These are phyloP conservation scores for Sherardia arvensis DNA, from an alignment of 257 asterid species.

Conservation along the genomic window DNA sequence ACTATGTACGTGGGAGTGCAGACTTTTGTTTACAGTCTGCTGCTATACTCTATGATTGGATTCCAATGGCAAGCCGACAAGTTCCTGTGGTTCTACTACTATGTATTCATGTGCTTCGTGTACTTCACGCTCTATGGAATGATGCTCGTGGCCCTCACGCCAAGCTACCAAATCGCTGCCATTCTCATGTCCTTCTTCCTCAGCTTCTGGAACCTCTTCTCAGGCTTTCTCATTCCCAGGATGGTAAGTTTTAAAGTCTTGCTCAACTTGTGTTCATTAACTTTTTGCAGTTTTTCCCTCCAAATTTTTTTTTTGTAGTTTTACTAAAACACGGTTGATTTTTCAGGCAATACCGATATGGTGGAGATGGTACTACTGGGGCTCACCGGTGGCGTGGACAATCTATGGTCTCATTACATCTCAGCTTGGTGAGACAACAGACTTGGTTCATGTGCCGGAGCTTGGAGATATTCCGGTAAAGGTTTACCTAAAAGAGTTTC, in stretches of 20 bases:
- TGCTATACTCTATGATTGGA: constrained; percentile 76
- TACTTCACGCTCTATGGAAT: constrained; percentile 76
- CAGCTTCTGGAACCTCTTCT: constrained; percentile 81
- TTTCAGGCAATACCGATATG: constrained; percentile 67
- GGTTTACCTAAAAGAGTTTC: constrained; percentile 35
- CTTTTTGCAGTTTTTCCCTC: not conserved
- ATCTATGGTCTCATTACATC: constrained; percentile 72
- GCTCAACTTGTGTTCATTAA: not conserved
- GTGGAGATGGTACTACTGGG: constrained; percentile 97
- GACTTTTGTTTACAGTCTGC: constrained; percentile 55
- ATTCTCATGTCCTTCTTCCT: constrained; percentile 81
- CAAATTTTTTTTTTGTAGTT: too few relatives aligned
- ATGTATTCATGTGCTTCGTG: constrained; percentile 61
- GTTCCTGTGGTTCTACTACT: constrained; percentile 73
- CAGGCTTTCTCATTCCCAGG: constrained; percentile 68
- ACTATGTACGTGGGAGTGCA: constrained; percentile 45
- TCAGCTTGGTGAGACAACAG: constrained; percentile 50
- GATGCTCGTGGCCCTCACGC: constrained; percentile 89
- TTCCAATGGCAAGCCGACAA: constrained; percentile 47
- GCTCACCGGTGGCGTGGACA: constrained; percentile 78
- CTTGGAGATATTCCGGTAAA: constrained; percentile 39
- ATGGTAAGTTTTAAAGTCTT: constrained; percentile 37
- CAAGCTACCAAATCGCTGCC: constrained; percentile 68
- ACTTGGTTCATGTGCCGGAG: constrained; percentile 35
- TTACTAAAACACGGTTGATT: not conserved